These are phyloP conservation scores for Nymphaea colorata DNA, from an alignment of 164 flowering plant genomes.

Conservation along the genomic window DNA sequence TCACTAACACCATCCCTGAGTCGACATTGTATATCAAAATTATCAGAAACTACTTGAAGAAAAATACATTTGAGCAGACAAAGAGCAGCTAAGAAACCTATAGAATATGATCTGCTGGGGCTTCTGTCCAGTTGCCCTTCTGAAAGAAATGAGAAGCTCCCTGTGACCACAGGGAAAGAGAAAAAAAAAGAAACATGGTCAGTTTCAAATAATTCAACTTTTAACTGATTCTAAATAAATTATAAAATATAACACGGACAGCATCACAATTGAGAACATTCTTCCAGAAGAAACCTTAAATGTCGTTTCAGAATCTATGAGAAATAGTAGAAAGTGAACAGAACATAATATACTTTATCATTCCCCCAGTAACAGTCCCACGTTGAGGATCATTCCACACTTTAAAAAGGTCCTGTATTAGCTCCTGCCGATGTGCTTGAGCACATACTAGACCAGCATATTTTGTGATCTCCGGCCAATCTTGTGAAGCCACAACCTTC, in stretches of 20 bases:
- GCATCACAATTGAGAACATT: too few species aligned
- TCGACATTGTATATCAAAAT: neutral
- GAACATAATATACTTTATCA: constrained; percentile 42
- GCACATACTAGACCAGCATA: constrained; percentile 76
- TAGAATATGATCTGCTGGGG: constrained; percentile 94
- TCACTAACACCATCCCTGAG: constrained; percentile 89
- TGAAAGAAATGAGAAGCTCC: constrained; percentile 87
- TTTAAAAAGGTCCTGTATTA: constrained; percentile 63
- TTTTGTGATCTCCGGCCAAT: constrained; percentile 76
- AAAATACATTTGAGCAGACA: neutral
- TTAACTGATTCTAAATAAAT: too few species aligned
- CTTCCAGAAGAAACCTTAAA: too few species aligned
- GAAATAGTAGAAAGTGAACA: neutral
- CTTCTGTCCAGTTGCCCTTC: constrained; percentile 78
- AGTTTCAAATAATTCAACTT: neutral
- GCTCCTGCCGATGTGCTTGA: constrained; percentile 73
- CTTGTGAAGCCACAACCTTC: constrained; percentile 82
- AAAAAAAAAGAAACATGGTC: neutral
- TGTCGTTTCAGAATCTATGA: too few species aligned
- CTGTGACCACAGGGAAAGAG: constrained; percentile 20
- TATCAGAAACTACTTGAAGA: neutral
- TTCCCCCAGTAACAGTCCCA: constrained; percentile 56
- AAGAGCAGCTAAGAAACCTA: constrained; percentile 28
- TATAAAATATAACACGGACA: too few species aligned
- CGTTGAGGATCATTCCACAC: constrained; percentile 58